A percentile compares a stretch with the other conserved stretches of the same genome.
Conservation (phyloP, 106 monocot genomes). For the Apostasia shenzhenica region DNA sequence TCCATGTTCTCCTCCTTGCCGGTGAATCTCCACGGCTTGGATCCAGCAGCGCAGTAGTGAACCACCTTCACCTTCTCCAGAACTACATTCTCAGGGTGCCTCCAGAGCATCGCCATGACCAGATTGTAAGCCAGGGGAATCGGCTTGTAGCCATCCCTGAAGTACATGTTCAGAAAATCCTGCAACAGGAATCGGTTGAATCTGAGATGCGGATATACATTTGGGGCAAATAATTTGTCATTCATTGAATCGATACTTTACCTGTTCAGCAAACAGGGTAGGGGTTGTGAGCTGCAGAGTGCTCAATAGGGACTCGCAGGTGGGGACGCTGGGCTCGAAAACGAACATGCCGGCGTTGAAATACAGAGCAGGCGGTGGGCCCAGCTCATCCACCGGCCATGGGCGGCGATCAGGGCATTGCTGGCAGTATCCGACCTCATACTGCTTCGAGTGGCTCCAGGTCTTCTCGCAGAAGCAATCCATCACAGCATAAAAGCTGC, state of each 20-base stretch:
- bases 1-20: constrained; percentile 69
- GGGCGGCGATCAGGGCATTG: constrained; percentile 19
- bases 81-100: constrained; percentile 10
- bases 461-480: constrained; percentile 88
- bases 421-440: constrained; percentile 58
- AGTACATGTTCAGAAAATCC: constrained; percentile 50
- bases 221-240: neutral
- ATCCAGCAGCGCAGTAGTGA: constrained; percentile 38
- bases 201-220: neutral
- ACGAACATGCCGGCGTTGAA: constrained; percentile 32
- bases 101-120: constrained; percentile 7
- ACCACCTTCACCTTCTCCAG: constrained; percentile 52
- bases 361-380: constrained; percentile 16
- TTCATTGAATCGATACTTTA: neutral
- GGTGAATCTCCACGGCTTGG: constrained; percentile 76
- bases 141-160: constrained; percentile 49
- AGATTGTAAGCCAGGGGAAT: constrained; percentile 38
- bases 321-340: constrained; percentile 11
- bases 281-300: constrained; percentile 7
- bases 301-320: constrained; percentile 4
- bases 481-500: constrained; percentile 69
- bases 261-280: neutral
- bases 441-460: constrained; percentile 68
- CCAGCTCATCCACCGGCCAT: constrained; percentile 12
- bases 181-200: neutral